Conservation (phyloP, 176 grass and related monocot genomes). For the Thalia dealbata region DNA sequence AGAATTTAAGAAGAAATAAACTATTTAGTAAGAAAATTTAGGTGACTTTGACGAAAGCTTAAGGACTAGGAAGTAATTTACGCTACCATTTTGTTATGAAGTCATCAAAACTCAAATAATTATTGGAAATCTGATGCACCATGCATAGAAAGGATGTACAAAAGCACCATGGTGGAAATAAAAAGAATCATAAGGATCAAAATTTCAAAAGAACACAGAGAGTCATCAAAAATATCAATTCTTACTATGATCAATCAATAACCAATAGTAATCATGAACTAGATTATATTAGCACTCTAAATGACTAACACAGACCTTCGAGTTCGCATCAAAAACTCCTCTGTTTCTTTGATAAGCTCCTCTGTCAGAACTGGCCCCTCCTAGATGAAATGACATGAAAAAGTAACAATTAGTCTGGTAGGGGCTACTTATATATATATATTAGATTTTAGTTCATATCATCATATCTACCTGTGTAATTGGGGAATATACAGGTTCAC, state of each 20-base stretch:
- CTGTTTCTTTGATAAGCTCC: constrained; percentile 97
- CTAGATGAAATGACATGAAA: constrained; percentile 32
- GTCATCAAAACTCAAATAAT: too few relatives aligned
- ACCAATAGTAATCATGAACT: background rate
- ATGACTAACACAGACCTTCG: constrained; percentile 44
- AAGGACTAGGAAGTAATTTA: too few relatives aligned
- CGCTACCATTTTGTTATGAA: too few relatives aligned
- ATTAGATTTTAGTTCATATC: background rate
- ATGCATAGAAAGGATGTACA: background rate
- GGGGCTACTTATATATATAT: background rate
- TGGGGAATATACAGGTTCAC: constrained; percentile 73
- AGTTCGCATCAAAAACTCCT: constrained; percentile 85
- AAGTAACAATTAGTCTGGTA: background rate
- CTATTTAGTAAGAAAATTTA: too few relatives aligned
- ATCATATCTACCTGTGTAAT: constrained; percentile 57
- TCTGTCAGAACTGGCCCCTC: constrained; percentile 94
- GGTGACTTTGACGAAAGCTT: too few relatives aligned
- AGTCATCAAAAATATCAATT: background rate
- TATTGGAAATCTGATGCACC: background rate
- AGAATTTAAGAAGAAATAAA: too few relatives aligned
- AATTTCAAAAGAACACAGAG: constrained; percentile 6
- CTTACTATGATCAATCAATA: constrained; percentile 21
- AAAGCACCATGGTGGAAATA: background rate
- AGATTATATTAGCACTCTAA: background rate
- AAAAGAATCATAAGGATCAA: background rate